Base-by-base conservation (phyloP, 1,284 basidiomycete species). In the Puccinia horiana region DNA sequence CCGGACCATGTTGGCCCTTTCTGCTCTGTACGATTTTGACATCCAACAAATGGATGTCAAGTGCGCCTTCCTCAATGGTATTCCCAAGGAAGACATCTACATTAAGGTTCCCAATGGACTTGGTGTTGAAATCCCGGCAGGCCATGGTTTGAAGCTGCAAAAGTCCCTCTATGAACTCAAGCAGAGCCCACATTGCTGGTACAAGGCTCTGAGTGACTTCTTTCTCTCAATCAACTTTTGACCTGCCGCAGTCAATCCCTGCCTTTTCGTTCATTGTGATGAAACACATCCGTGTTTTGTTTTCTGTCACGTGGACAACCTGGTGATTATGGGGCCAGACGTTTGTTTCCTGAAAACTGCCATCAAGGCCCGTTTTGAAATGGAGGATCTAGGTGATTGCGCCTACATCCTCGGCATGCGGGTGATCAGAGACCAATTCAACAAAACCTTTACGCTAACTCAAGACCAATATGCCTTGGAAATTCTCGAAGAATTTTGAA, bases 1-100 rank as follows among this genome's bases (percentile, higher is more conserved):
- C 1, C 29, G 56, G 3, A 12, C 63, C 8, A 1, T 76, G 0
- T 26, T 56, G 14, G 56, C 32, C 23, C 1, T 58, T 0, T 26
- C 49, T n/a, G 54, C 74, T 1, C 6, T 32, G 8, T 4, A 40
- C 6, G 74, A 76, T 29, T 44, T 40, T 8, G 74, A 58, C 14
- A 35, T 76, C 6, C 74, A 76, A 20, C 74, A 76, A 40, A 76
- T 76, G 74, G 74, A 76, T 29, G 74, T 61, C 18, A 5, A 20
- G 9, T 47, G 40, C 14, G 72, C 72, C 9, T 75, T 75, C 47
- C 29, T 75, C 8, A 75, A 75, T 29, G 72, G 72, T n/a, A 32
- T 35, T 8, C 70, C 49, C 26, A 42, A 56, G n/a, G 73, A 76
- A 32, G 56, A 76, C 29, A 6, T 76, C 6, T 76, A n/a, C 58